Base-by-base conservation (phyloP, 495 filamentous ascomycete species). In the Aspergillus ellipticus region DNA sequence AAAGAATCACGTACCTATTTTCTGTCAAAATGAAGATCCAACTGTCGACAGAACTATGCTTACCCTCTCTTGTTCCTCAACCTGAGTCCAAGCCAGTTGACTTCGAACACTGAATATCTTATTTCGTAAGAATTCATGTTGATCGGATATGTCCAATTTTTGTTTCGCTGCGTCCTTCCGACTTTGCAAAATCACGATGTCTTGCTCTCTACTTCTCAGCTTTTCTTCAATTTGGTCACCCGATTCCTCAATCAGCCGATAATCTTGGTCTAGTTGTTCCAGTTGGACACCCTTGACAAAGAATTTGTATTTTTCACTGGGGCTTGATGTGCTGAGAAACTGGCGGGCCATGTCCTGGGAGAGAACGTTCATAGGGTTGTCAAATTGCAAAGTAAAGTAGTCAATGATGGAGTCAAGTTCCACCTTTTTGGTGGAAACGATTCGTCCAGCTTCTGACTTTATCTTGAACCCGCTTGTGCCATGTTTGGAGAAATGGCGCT, bases 361-460 rank as follows among this genome's bases (percentile, higher is more conserved):
- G 24, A 99, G 82, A n/a, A 97, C 88, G 58, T 95, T 99, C 75
- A 99, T 88, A 0, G 94, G 94, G 56, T 99, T 99, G 66, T 97
- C 94, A 33, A 99, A 88, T 67, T 97, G 94, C 13, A 99, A 79
- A 31, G 88, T 87, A 66, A 89, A 97, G 66, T 87, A 93, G 66
- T 99, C 95, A 49, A 89, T 86, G 41, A 99, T 91, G 41, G 94
- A 86, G 55, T 97, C 92, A n/a, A 99, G 78, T 58, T 97, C 92
- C 8, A 79, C 76, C 66, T 88, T 93, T 66, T 91, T 96, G 24
- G 77, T 88, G 2, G 92, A 96, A 29, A 96, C 77, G 24, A 87
- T 79, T 51, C 85, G 84, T 16, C 85, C 88, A 26, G 75, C 78
- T 10, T 76, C 81, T 22, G 81, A 83, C 67, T 96, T 99, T 55